Base-by-base conservation (phyloP, 2,329 filamentous ascomycete species). In the Talaromyces sp. region DNA sequence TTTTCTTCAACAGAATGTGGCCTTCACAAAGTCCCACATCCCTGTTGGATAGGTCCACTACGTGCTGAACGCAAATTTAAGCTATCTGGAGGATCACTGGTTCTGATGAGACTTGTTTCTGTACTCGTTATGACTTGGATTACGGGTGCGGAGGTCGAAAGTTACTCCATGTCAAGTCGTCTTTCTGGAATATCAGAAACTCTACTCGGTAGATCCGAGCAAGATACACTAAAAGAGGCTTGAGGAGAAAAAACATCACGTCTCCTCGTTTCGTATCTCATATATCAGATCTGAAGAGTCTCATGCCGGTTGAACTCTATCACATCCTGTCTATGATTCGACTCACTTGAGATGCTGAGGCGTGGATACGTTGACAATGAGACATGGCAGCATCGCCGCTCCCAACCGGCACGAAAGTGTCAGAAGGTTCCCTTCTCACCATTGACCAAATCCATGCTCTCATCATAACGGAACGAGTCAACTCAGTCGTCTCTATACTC, bases 401-500 rank as follows among this genome's bases (percentile, higher is more conserved):
- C 4, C 15, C 25, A 29, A 7, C 49, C n/a, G 25, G 49, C 25
- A 3, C 7, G 8, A 6, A 53, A n/a, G 27, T 51, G 29, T 49
- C 58, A 31, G 10, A 36, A 25, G 43, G 5, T 15, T 36, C 61
- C 3, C 19, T 22, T 36, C 61, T 63, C 36, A 60, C 63, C 43
- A 13, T 15, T 3, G 5, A 51, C 10, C 67, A 69, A 45, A 31
- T 62, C 40, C 25, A 29, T 10, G 58, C 65, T 22, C 25, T 69
- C 53, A 36, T 65, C 11, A n/a, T 67, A 8, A 71, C 69, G n/a
- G 71, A 70, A 56, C 63, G 69, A 47, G 68, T 68, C 31, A 67
- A 64, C 59, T 70, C 71, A 19, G 51, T 56, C n/a, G 8, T 72
- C 10, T 73, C 72, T 5, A 56, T 73, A 11, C 27, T 64, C 13